phyloP scores from a whole-genome alignment of 1,139 yeast species.

The Nakaseomyces sp. region DNA sequence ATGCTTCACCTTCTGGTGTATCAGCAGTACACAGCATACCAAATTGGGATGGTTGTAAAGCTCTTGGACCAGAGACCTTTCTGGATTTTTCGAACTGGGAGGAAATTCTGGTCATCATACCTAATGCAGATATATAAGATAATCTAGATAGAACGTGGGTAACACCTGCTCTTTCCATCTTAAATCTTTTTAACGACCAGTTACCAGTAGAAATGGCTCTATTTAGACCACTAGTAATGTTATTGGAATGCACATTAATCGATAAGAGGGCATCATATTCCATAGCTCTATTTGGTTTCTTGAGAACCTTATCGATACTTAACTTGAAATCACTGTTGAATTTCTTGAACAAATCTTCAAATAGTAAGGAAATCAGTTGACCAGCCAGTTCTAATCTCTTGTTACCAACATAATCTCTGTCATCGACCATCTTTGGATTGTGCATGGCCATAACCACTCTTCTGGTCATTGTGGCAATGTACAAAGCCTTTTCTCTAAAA shows the following conservation, averaged over 20 bases:
- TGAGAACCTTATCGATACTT: constrained; percentile 84
- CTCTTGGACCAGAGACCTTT: constrained; percentile 98
- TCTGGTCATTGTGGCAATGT: constrained; percentile 93
- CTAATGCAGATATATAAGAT: constrained; percentile 88
- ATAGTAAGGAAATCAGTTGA: constrained; percentile 84
- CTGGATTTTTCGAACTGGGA: constrained; percentile 97
- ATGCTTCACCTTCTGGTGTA: constrained; percentile 99
- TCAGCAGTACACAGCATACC: constrained; percentile 99
- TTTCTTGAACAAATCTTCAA: constrained; percentile 94
- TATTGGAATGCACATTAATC: constrained; percentile 82
- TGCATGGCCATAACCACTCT: constrained; percentile 93
- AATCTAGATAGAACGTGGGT: constrained; percentile 90
- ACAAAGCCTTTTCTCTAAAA: constrained; percentile 87
- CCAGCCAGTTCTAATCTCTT: constrained; percentile 96
- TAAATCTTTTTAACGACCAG: constrained; percentile 96
- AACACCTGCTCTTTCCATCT: constrained; percentile 99
- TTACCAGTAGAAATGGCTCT: constrained; percentile 97
- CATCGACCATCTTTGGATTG: constrained; percentile 92
- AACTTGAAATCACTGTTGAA: constrained; percentile 92
- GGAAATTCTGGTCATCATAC: constrained; percentile 99
- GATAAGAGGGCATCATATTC: constrained; percentile 90
- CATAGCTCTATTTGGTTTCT: constrained; percentile 88
- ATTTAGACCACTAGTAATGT: constrained; percentile 88
- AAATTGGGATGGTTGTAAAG: constrained; percentile 96
- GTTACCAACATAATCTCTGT: constrained; percentile 97